phyloP scores from a whole-genome alignment of 2,329 filamentous ascomycete genomes.

The Botrytis squamosa region DNA sequence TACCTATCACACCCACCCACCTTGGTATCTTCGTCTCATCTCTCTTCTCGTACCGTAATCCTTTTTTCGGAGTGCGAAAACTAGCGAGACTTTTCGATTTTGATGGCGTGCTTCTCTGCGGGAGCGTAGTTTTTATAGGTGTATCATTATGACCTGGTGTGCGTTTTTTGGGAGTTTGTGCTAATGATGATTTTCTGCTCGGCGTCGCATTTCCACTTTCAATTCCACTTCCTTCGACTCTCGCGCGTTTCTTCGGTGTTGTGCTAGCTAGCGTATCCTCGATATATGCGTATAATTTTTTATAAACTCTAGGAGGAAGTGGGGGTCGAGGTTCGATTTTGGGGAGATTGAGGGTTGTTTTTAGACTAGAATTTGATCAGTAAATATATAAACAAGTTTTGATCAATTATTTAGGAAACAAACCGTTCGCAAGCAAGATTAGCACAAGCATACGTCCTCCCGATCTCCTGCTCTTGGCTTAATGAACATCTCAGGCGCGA shows the following conservation, averaged over 20 bases:
- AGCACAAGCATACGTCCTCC: slow-evolving; percentile 79
- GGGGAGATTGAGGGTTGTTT: slow-evolving; percentile 73
- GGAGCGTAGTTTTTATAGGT: slow-evolving; percentile 5
- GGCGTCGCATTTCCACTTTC: slow-evolving; percentile 15
- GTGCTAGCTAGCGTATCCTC: slow-evolving; percentile 63
- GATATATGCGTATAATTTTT: slow-evolving; percentile 77
- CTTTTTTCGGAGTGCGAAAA: slow-evolving; percentile 37
- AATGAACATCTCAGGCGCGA: slow-evolving; percentile 76
- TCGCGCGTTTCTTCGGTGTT: slow-evolving; percentile 24
- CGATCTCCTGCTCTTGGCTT: slow-evolving; percentile 83
- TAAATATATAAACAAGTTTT: neutral
- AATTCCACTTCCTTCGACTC: neutral
- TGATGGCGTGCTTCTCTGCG: slow-evolving; percentile 44
- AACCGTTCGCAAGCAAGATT: slow-evolving; percentile 88
- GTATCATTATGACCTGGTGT: slow-evolving; percentile 18
- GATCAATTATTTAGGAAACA: neutral
- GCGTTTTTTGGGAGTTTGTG: slow-evolving; percentile 6
- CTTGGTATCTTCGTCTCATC: slow-evolving; percentile 45
- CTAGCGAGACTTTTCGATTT: slow-evolving; percentile 47
- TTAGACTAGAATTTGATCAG: slow-evolving; percentile 55
- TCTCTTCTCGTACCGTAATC: slow-evolving; percentile 28
- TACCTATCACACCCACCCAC: slow-evolving; percentile 70
- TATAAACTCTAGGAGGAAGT: slow-evolving; percentile 77
- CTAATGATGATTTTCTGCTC: slow-evolving; percentile 28
- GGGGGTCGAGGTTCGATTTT: slow-evolving; percentile 73